Conservation (phyloP, 495 filamentous ascomycete species). For the Usnea hakonensis region DNA sequence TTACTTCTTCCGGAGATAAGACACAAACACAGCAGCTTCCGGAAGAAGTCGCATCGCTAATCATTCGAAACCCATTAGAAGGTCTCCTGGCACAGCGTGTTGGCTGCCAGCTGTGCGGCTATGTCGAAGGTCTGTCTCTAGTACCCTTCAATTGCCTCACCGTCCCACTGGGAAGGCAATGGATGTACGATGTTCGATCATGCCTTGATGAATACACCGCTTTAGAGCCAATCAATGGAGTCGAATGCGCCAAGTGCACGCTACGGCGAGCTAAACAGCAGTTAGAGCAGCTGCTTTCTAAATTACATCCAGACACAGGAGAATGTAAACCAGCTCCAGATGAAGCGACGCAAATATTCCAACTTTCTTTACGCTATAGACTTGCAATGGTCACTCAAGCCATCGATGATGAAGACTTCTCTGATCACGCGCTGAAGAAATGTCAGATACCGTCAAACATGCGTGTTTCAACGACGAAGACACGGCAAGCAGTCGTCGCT, state of each 20-base stretch:
- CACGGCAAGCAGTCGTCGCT: slow-evolving; percentile 78
- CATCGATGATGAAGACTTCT: slow-evolving; percentile 70
- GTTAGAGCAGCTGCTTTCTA: slow-evolving; percentile 38
- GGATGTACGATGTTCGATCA: slow-evolving; percentile 58
- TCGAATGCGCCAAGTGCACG: slow-evolving; percentile 89
- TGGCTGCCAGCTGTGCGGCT: slow-evolving; percentile 77
- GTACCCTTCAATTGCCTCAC: slow-evolving; percentile 94
- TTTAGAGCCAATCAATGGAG: slow-evolving; percentile 74
- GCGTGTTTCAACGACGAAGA: slow-evolving; percentile 67
- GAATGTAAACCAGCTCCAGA: background rate
- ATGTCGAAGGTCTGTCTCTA: slow-evolving; percentile 76
- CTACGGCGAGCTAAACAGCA: slow-evolving; percentile 49
- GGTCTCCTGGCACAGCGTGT: slow-evolving; percentile 85
- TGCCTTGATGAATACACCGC: slow-evolving; percentile 79
- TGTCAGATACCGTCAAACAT: slow-evolving; percentile 66
- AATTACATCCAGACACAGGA: background rate
- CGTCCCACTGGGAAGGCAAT: slow-evolving; percentile 57
- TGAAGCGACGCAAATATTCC: slow-evolving; percentile 29
- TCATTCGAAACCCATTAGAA: slow-evolving; percentile 63
- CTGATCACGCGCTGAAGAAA: slow-evolving; percentile 61
- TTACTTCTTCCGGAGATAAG: background rate
- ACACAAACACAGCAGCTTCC: slow-evolving; percentile 10
- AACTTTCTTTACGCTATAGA: slow-evolving; percentile 37
- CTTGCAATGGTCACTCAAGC: slow-evolving; percentile 58
- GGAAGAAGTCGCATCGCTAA: slow-evolving; percentile 18